Percentiles rank a stretch among this genome's conserved stretches.
phyloP scores from a whole-genome alignment of 345 rosid species.

The Nasturtium officinale region DNA sequence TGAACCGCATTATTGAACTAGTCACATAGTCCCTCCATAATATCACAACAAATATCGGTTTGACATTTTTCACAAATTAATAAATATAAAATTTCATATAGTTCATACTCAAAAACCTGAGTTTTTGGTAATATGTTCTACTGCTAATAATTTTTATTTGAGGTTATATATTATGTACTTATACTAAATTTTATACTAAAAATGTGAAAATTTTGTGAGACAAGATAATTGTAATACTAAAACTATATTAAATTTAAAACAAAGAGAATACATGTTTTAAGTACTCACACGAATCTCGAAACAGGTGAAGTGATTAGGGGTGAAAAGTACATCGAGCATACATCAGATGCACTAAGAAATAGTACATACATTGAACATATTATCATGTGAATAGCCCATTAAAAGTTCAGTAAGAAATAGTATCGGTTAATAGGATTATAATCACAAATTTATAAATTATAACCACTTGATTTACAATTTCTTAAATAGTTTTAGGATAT shows the following conservation, averaged over 20 bases:
- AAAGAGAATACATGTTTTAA: background rate
- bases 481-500: background rate
- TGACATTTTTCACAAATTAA: background rate
- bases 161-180: background rate
- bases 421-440: background rate
- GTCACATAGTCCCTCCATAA: background rate
- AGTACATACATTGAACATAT: background rate
- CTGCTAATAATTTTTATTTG: background rate
- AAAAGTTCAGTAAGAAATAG: background rate
- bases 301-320: background rate
- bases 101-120: too few species aligned
- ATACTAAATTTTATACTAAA: background rate
- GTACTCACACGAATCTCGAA: background rate
- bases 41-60: background rate
- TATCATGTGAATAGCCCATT: background rate
- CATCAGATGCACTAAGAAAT: too few species aligned
- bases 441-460: background rate
- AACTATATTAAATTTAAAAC: too few species aligned
- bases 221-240: too few species aligned
- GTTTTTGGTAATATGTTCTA: background rate
- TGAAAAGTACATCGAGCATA: too few species aligned
- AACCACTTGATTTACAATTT: background rate
- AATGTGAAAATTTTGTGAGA: too few species aligned
- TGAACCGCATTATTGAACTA: background rate
- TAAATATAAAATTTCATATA: background rate